These are phyloP conservation scores for Gleditsia sinensis DNA, from an alignment of 306 rosid species.

Conservation along the genomic window DNA sequence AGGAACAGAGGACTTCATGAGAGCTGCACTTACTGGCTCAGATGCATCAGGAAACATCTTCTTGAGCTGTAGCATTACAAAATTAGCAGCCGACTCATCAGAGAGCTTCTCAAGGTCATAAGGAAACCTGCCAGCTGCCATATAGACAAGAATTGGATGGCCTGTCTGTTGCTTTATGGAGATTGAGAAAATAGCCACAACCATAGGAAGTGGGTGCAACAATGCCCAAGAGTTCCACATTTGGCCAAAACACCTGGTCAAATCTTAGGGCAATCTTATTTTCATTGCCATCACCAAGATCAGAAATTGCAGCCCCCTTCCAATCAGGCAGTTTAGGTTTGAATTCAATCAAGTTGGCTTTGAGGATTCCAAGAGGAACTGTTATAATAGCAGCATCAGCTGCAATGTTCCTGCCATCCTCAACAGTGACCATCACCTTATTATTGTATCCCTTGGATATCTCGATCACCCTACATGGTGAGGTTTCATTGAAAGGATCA, in stretches of 20 bases:
- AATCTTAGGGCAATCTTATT: slow-evolving; percentile 70
- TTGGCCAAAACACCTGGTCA: slow-evolving; percentile 71
- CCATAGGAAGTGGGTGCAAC: slow-evolving; percentile 73
- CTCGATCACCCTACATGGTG: background rate
- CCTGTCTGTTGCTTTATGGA: slow-evolving; percentile 83
- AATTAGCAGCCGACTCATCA: slow-evolving; percentile 49
- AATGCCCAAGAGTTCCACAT: slow-evolving; percentile 66
- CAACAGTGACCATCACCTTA: slow-evolving; percentile 64
- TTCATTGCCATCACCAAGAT: slow-evolving; percentile 83
- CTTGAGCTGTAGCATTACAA: slow-evolving; percentile 65
- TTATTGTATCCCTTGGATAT: slow-evolving; percentile 53
- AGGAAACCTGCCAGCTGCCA: slow-evolving; percentile 83
- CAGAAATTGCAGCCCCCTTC: slow-evolving; percentile 71
- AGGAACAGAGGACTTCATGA: no score
- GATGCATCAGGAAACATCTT: slow-evolving; percentile 74
- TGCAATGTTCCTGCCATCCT: slow-evolving; percentile 58
- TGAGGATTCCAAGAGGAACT: slow-evolving; percentile 71
- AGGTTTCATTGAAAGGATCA: background rate
- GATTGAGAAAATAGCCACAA: slow-evolving; percentile 82
- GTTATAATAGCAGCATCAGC: slow-evolving; percentile 60
- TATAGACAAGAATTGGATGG: slow-evolving; percentile 72
- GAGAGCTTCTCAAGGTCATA: slow-evolving; percentile 64
- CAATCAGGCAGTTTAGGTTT: slow-evolving; percentile 71
- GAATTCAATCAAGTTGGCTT: slow-evolving; percentile 70
- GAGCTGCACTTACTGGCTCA: slow-evolving; percentile 57